Conservation (phyloP, 352 stramenopile species). For the Phytophthora quininea region DNA sequence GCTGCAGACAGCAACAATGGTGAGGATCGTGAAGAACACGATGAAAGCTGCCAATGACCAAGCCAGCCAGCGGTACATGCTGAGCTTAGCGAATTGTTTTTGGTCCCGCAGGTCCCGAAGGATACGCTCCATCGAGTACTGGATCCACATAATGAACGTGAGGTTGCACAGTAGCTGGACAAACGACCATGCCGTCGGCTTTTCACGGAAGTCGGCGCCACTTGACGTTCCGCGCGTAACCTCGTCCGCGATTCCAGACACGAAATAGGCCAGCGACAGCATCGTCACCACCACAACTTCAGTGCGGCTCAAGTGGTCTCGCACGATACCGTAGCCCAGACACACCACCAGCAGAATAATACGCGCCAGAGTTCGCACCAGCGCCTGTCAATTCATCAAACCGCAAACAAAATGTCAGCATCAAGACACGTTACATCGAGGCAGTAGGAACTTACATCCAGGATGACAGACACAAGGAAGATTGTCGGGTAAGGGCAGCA, state of each 20-base stretch:
- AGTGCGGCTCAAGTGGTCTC: conserved; percentile 49
- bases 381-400: conserved; percentile 40
- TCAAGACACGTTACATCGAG: neutral
- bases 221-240: conserved; percentile 81
- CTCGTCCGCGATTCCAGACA: conserved; percentile 76
- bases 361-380: conserved; percentile 86
- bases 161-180: conserved; percentile 88
- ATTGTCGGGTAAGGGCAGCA: conserved; percentile 89
- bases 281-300: conserved; percentile 67
- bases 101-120: conserved; percentile 79
- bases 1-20: conserved; percentile 79
- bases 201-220: conserved; percentile 77
- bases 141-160: conserved; percentile 92
- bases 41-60: conserved; percentile 86
- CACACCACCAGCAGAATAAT: conserved; percentile 89
- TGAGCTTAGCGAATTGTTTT: conserved; percentile 91
- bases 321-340: conserved; percentile 91
- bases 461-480: conserved; percentile 82
- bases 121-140: conserved; percentile 86
- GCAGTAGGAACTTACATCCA: conserved; percentile 63
- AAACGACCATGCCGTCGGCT: conserved; percentile 86
- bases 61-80: conserved; percentile 88
- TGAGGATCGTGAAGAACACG: conserved; percentile 89
- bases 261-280: conserved; percentile 79
- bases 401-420: neutral